A percentile compares a stretch with the other conserved stretches of the same genome.
These are phyloP conservation scores for Cymbopogon citratus DNA, from an alignment of 176 grass and related monocot genomes.

Conservation along the genomic window DNA sequence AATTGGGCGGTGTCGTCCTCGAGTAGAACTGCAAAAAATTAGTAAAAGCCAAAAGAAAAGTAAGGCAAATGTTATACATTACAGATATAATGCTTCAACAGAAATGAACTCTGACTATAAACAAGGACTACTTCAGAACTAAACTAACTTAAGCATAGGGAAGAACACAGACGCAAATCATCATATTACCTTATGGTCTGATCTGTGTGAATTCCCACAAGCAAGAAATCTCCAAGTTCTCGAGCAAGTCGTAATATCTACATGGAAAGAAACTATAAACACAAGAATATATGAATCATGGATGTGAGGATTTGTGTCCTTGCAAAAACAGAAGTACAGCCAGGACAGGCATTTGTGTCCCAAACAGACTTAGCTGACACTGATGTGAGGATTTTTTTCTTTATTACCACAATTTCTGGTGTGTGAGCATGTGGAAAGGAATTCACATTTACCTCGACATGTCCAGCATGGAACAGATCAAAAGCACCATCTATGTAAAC, in stretches of 20 bases:
- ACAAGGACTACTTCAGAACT: background rate
- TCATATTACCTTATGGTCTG: constrained; percentile 78
- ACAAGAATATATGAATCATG: constrained; percentile 15
- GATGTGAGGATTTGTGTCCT: background rate
- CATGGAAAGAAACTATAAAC: constrained; percentile 40
- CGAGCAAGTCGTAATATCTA: constrained; percentile 91
- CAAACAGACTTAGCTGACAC: background rate
- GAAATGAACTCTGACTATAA: background rate
- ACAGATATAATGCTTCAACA: constrained; percentile 3
- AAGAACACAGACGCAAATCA: constrained; percentile 6
- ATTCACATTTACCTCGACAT: constrained; percentile 75
- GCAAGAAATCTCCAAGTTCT: constrained; percentile 90
- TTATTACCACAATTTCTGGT: background rate
- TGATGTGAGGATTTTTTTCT: background rate
- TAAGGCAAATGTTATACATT: background rate
- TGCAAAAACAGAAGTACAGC: background rate
- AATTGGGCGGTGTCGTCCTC: constrained; percentile 84
- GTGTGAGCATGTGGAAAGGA: background rate
- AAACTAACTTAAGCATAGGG: constrained; percentile 8
- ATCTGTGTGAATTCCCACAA: constrained; percentile 94
- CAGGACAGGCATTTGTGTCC: background rate
- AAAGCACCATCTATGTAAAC: constrained; percentile 96
- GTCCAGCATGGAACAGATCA: constrained; percentile 95
- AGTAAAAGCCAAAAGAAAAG: constrained; percentile 14
- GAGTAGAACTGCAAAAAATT: constrained; percentile 51